Percentiles rank a stretch among this genome's conserved stretches.
phyloP scores from a whole-genome alignment of 2,329 filamentous ascomycete species.

The Fusarium citri region DNA sequence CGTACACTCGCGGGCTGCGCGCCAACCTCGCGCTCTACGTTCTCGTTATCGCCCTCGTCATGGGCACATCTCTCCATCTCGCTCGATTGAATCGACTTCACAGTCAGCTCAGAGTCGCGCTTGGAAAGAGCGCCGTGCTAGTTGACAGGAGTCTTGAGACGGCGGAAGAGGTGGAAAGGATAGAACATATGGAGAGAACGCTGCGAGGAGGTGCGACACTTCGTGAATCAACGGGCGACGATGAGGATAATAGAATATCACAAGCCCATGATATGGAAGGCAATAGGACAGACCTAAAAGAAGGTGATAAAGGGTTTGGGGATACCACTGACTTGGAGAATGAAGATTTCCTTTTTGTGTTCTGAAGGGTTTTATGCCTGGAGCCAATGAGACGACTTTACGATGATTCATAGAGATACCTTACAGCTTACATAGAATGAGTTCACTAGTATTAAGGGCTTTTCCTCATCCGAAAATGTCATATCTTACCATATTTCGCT shows the following conservation, averaged over 20 bases:
- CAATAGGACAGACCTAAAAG: slow-evolving; percentile 9
- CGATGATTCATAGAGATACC: background rate
- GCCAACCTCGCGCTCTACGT: slow-evolving; percentile 72
- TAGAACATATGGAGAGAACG: slow-evolving; percentile 47
- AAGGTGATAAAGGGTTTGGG: slow-evolving; percentile 47
- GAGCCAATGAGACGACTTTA: background rate
- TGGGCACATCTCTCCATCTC: slow-evolving; percentile 59
- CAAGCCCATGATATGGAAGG: slow-evolving; percentile 27
- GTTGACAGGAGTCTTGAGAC: slow-evolving; percentile 70
- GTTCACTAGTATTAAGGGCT: background rate
- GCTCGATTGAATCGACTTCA: slow-evolving; percentile 66
- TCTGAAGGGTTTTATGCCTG: slow-evolving; percentile 34
- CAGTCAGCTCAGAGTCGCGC: slow-evolving; percentile 61
- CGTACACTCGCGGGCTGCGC: slow-evolving; percentile 63
- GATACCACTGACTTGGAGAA: slow-evolving; percentile 72
- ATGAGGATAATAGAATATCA: slow-evolving; percentile 15
- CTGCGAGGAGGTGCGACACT: slow-evolving; percentile 20
- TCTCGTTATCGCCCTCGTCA: slow-evolving; percentile 65
- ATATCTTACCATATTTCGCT: background rate
- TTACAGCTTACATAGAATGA: background rate
- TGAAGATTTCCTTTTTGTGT: slow-evolving; percentile 73
- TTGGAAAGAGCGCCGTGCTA: slow-evolving; percentile 70
- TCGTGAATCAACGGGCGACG: slow-evolving; percentile 3
- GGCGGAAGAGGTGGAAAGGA: slow-evolving; percentile 55
- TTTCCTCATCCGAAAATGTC: background rate